Percentiles rank a stretch among this genome's conserved stretches.
Conservation (phyloP, 129 eudicot species). For the sunflower (Helianthus annuus) region DNA sequence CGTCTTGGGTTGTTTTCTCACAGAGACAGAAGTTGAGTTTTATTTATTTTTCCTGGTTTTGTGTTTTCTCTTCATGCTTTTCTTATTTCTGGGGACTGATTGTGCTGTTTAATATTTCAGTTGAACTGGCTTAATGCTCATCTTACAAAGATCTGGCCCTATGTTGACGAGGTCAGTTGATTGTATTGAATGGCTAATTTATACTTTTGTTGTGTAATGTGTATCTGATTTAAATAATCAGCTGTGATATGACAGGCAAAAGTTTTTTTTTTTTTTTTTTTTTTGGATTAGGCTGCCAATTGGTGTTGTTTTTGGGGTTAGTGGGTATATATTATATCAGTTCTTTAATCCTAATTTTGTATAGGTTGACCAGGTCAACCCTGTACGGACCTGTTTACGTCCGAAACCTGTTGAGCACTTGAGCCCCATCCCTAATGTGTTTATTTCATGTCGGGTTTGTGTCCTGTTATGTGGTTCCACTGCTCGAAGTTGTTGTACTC, state of each 20-base stretch:
- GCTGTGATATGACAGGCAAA: background rate
- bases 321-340: background rate
- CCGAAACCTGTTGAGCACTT: background rate
- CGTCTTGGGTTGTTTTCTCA: constrained; percentile 95
- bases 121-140: constrained; percentile 84
- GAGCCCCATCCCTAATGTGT: background rate
- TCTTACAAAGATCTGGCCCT: constrained; percentile 95
- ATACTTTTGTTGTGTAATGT: constrained; percentile 14
- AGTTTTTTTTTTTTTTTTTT: background rate
- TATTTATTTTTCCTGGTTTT: background rate
- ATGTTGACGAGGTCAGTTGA: constrained; percentile 68
- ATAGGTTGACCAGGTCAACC: background rate
- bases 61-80: background rate
- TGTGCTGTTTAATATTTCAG: constrained; percentile 47
- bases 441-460: background rate
- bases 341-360: background rate
- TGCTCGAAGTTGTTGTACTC: background rate
- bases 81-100: constrained; percentile 32
- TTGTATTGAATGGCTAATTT: background rate
- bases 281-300: background rate
- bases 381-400: background rate
- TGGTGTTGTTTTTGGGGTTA: background rate
- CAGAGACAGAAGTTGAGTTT: constrained; percentile 75
- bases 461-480: background rate
- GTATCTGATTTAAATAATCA: background rate